phyloP scores from a whole-genome alignment of 176 grass and related monocot genomes.

The Zoysia japonica region DNA sequence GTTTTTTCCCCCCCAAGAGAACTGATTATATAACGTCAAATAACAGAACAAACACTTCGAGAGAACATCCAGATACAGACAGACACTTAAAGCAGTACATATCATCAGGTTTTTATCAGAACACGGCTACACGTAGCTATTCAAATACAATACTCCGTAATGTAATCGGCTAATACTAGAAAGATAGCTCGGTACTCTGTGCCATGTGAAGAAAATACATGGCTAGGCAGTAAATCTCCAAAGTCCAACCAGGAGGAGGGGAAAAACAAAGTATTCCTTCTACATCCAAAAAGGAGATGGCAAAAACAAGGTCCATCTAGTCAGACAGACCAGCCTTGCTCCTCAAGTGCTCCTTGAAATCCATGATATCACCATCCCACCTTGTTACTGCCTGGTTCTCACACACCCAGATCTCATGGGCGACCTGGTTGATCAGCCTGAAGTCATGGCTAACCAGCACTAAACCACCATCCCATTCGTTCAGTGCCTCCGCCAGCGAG shows the following conservation, averaged over 20 bases:
- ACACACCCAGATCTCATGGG: slow-evolving; percentile 97
- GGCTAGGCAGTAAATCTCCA: background rate
- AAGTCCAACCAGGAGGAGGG: background rate
- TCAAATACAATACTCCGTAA: background rate
- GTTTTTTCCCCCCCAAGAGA: too few species aligned
- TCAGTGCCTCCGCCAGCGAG: slow-evolving; percentile 84
- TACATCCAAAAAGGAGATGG: background rate
- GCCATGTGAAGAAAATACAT: background rate
- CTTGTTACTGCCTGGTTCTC: slow-evolving; percentile 83
- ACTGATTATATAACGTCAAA: background rate
- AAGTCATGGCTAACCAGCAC: slow-evolving; percentile 97
- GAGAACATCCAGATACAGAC: background rate
- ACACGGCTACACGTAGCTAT: background rate
- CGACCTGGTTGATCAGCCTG: slow-evolving; percentile 97
- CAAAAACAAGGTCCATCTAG: background rate
- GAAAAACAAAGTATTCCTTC: background rate
- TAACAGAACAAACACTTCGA: background rate
- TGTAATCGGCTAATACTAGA: background rate
- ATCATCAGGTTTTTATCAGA: background rate
- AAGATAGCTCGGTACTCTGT: background rate
- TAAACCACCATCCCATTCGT: slow-evolving; percentile 90
- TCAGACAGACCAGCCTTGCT: slow-evolving; percentile 66
- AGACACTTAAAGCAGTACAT: background rate
- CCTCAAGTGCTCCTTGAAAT: slow-evolving; percentile 84
- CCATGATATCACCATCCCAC: slow-evolving; percentile 97